Evolutionary conservation across 1,139 yeast genomes (phyloP).

Genomic region (Saccharomyces hybrid): DNA sequence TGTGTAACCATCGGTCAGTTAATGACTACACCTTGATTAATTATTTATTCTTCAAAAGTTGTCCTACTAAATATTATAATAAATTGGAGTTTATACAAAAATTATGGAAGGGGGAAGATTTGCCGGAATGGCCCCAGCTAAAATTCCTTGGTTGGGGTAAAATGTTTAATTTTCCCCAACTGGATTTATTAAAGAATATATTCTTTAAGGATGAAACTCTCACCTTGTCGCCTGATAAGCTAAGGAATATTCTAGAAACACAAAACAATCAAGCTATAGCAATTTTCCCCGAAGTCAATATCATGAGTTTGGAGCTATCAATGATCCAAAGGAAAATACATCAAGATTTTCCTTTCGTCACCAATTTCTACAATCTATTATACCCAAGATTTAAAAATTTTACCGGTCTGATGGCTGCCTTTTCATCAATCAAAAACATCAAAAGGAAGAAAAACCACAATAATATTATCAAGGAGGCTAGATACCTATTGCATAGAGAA

Average conservation of each 20-base stretch:
- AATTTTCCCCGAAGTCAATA: constrained; percentile 65
- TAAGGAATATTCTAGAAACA: constrained; percentile 9
- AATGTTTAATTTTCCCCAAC: constrained; percentile 21
- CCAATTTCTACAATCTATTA: constrained; percentile 45
- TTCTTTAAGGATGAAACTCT: constrained; percentile 26
- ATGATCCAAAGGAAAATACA: constrained; percentile 45
- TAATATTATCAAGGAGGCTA: constrained; percentile 10
- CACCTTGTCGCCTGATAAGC: constrained; percentile 8
- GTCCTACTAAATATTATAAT: constrained; percentile 1
- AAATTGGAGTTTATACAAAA: constrained; percentile 7
- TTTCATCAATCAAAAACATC: constrained; percentile 39
- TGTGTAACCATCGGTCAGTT: constrained; percentile 30
- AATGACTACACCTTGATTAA: constrained; percentile 27
- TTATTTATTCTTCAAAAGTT: constrained; percentile 13
- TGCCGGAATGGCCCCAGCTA: constrained; percentile 10
- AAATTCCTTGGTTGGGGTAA: constrained; percentile 28
- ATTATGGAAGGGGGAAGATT: constrained; percentile 7
- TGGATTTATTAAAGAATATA: constrained; percentile 19
- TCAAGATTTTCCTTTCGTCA: constrained; percentile 43
- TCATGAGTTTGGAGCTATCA: constrained; percentile 43
- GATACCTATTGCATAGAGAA: constrained; percentile 10
- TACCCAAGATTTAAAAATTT: constrained; percentile 52
- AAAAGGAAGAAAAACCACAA: constrained; percentile 13
- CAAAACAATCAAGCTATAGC: constrained; percentile 33
- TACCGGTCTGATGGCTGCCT: constrained; percentile 43